Evolutionary conservation across 306 rosid species (phyloP), one percentile per base, ranked within the genome.

Genomic region (Carpinus fangiana): DNA sequence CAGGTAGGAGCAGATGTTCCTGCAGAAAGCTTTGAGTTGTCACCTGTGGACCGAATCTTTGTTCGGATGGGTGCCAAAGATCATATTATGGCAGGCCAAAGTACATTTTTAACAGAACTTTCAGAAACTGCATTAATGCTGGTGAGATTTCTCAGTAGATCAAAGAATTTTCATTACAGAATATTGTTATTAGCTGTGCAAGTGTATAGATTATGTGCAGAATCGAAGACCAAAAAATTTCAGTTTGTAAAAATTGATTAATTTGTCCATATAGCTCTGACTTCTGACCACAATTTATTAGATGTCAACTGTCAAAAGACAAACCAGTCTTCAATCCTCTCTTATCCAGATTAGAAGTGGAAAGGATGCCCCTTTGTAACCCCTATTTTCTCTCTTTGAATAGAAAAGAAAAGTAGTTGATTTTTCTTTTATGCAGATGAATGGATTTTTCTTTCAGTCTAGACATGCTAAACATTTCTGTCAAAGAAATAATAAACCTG

Each of bases 1-100:
- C 94, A 93, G 99, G 81, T 93, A 68, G 99, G 98, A 76, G 98
- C 98, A 66, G 93, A 93, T 82, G 98, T 95, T 53, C 99, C 99
- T 28, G 98, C 99, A 50, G 91, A 85, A 83, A 91, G 90, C 73
- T 91, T 95, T 84, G 91, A 91, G 79, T 80, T 95, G 72, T 93
- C 98, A 77, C 91, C 92, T 10, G 94, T 91, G 62, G 99, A 95
- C 84, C 92, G 84, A 48, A 91, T 95, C 26, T 95, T 93, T 87
- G 97, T 95, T 67, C 91, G 96, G 69, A 95, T 95, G 99, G 98
- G 99, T 81, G 97, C 98, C 54, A 91, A 83, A 89, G 99, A 93
- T 89, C 92, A 93, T 83, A 95, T 95, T 53, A 93, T 95, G 93
- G 93, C 97, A 38, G 99, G 96, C 79, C 99, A 91, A 86, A 95